Conservation (phyloP, 805 yeast species). For the Sugiyamaella qingdaonensis region DNA sequence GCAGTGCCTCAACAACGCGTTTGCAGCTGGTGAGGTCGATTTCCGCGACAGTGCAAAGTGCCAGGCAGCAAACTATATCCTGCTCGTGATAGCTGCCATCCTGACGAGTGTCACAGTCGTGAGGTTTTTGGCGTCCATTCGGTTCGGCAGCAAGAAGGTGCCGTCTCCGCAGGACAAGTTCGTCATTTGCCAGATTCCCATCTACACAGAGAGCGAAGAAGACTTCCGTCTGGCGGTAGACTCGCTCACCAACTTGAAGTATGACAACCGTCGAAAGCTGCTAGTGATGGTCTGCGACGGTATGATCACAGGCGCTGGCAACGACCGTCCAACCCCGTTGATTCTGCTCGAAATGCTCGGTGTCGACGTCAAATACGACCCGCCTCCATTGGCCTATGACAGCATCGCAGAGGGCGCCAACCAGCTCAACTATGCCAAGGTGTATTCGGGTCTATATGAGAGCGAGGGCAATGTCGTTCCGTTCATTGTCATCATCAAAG, state of each 20-base stretch:
- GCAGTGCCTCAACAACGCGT: conserved; percentile 36
- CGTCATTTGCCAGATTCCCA: conserved; percentile 42
- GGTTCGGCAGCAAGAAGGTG: conserved; percentile 35
- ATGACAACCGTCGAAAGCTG: conserved; percentile 54
- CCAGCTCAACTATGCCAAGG: conserved; percentile 58
- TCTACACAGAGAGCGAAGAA: conserved; percentile 54
- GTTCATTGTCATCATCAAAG: conserved; percentile 49
- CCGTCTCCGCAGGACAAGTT: conserved; percentile 39
- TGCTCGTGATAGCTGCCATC: conserved; percentile 36
- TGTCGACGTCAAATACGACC: conserved; percentile 44
- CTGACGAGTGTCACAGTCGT: conserved; percentile 36
- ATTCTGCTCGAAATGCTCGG: conserved; percentile 47
- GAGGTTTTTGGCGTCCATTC: conserved; percentile 37
- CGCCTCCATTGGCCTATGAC: conserved; percentile 49
- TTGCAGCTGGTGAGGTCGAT: conserved; percentile 35
- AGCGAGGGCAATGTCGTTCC: conserved; percentile 53
- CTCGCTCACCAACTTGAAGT: conserved; percentile 52
- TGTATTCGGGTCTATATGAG: conserved; percentile 59
- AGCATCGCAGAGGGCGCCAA: conserved; percentile 58
- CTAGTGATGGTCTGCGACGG: conserved; percentile 59
- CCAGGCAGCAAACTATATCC: conserved; percentile 37
- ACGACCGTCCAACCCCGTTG: conserved; percentile 53
- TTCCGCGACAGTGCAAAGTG: conserved; percentile 38
- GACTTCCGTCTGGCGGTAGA: conserved; percentile 54
- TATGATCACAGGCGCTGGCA: conserved; percentile 55